These are phyloP conservation scores for Botrytis paeoniae DNA, from an alignment of 2,329 filamentous ascomycete species.

Conservation along the genomic window DNA sequence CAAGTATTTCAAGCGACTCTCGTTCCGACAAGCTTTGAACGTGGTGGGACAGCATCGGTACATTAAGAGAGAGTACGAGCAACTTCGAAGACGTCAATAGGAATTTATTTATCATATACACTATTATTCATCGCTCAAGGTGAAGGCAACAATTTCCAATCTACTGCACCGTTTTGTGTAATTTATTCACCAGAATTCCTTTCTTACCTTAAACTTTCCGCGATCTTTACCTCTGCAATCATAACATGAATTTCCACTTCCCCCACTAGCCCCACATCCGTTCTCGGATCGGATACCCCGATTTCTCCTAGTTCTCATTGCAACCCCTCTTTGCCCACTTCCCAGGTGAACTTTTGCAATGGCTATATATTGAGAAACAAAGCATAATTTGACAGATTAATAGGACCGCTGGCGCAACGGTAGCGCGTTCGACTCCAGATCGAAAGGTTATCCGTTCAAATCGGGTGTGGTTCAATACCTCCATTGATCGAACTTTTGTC, in stretches of 20 bases:
- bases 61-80: background rate
- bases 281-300: background rate
- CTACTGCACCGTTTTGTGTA: background rate
- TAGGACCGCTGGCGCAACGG: constrained; percentile 28
- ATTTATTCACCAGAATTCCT: background rate
- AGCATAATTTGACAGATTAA: fast-evolving
- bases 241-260: background rate
- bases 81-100: background rate
- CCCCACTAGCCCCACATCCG: constrained; percentile 7
- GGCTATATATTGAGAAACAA: fast-evolving
- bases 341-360: fast-evolving
- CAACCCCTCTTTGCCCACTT: background rate
- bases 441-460: constrained; percentile 39
- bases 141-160: background rate
- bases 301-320: background rate
- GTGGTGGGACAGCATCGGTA: background rate
- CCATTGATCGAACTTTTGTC: background rate
- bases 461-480: constrained; percentile 34
- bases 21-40: background rate
- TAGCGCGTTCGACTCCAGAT: constrained; percentile 36
- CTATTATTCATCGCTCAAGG: background rate
- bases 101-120: background rate
- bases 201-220: background rate
- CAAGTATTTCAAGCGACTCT: background rate
- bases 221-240: background rate